Conservation (phyloP, 140 eudicot species). For the Oenanthe javanica region DNA sequence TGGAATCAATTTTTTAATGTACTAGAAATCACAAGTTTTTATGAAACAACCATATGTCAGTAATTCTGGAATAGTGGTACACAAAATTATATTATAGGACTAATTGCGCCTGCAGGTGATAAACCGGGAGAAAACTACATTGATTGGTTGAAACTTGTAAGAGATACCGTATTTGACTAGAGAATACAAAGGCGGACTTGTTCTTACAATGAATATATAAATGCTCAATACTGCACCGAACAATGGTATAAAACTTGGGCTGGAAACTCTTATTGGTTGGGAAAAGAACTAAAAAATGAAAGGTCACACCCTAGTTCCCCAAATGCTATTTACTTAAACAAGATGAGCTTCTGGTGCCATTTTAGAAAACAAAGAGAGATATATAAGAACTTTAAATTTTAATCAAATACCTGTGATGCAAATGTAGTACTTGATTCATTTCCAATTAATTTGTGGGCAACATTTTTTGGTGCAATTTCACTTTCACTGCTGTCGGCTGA, state of each 20-base stretch:
- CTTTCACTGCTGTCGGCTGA: constrained; percentile 43
- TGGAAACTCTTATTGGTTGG: not conserved
- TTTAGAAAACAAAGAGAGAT: not conserved
- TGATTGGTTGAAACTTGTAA: not conserved
- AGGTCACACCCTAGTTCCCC: not conserved
- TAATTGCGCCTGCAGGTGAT: not conserved
- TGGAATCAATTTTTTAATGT: not conserved
- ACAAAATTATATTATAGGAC: not conserved
- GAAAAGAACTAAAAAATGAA: not conserved
- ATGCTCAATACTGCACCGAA: constrained; percentile 1
- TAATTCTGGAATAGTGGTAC: not conserved
- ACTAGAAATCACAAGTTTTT: not conserved
- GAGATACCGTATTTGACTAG: not conserved
- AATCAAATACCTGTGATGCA: constrained; percentile 55
- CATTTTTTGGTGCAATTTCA: constrained; percentile 37
- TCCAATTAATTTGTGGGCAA: constrained; percentile 41
- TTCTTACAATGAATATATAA: not conserved
- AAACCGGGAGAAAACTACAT: not conserved
- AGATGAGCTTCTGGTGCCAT: not conserved
- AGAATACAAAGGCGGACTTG: not conserved
- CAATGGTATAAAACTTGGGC: not conserved
- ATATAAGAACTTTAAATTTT: not conserved
- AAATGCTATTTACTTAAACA: not conserved
- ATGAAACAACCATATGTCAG: not conserved
- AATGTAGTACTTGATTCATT: constrained; percentile 31